Percentiles rank a stretch among this genome's conserved stretches.
Conservation (phyloP, 2,329 filamentous ascomycete species). For the Orbilia ellipsospora region DNA sequence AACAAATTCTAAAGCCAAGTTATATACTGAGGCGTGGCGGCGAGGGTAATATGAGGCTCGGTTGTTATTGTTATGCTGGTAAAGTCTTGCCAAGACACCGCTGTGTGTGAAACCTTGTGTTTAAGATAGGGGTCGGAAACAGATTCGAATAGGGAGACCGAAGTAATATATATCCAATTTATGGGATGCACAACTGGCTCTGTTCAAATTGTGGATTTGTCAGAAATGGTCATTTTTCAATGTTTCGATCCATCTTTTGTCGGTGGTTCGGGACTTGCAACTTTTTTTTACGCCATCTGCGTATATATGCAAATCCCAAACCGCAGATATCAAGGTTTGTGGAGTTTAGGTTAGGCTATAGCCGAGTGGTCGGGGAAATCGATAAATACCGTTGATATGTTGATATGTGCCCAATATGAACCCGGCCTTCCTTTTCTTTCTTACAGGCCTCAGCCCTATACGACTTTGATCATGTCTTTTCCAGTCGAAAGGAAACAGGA, state of each 20-base stretch:
- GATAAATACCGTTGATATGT: conserved; percentile 1
- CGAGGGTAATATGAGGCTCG: no score
- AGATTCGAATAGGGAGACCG: no score
- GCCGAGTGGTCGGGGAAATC: conserved; percentile 7
- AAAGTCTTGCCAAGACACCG: no score
- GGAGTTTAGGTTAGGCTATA: conserved; percentile 15
- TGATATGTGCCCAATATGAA: conserved; percentile 9
- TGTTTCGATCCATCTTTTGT: background rate
- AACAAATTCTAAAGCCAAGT: no score
- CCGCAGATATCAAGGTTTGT: background rate
- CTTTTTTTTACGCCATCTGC: background rate
- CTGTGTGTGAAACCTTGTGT: no score
- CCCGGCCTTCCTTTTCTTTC: background rate
- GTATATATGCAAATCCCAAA: background rate
- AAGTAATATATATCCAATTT: no score
- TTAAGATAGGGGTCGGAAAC: no score
- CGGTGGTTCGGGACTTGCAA: conserved; percentile 1
- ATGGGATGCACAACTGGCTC: no score
- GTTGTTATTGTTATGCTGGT: no score
- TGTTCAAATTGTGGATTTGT: no score
- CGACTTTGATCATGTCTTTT: background rate
- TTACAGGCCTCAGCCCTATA: conserved; percentile 8
- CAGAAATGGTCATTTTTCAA: no score
- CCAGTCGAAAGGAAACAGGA: conserved; percentile 4
- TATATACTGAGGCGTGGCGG: no score